A percentile compares a stretch with the other conserved stretches of the same genome.
phyloP scores from a whole-genome alignment of 2,329 filamentous ascomycete species.

The Myriangium duriaei region DNA sequence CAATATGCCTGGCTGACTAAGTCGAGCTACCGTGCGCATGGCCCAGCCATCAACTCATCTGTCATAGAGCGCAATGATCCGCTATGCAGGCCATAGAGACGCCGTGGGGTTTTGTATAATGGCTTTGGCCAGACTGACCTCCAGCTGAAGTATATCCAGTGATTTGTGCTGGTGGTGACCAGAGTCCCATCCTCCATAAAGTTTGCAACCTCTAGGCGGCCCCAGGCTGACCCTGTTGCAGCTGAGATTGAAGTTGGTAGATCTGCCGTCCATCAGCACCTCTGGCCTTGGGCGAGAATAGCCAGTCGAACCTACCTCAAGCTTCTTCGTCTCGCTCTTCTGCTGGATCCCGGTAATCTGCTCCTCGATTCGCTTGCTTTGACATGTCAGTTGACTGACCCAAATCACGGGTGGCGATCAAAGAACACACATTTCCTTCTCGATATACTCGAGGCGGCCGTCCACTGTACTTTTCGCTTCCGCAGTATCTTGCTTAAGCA shows the following conservation, averaged over 20 bases:
- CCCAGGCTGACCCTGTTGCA: conserved; percentile 20
- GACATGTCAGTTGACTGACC: background rate
- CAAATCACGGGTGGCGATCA: background rate
- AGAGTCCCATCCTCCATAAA: too few relatives aligned
- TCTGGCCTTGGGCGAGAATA: background rate
- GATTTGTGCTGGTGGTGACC: too few relatives aligned
- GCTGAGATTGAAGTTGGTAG: conserved; percentile 31
- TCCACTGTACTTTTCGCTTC: conserved; percentile 89
- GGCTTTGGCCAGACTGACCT: too few relatives aligned
- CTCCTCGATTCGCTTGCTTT: conserved; percentile 52
- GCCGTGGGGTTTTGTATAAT: too few relatives aligned
- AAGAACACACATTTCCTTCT: conserved; percentile 71
- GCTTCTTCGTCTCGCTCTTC: conserved; percentile 52
- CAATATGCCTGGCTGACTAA: too few relatives aligned
- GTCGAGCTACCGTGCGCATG: too few relatives aligned
- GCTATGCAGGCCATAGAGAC: too few relatives aligned
- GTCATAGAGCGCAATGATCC: too few relatives aligned
- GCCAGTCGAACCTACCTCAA: conserved; percentile 39
- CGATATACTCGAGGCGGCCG: conserved; percentile 80
- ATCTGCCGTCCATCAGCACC: conserved; percentile 23
- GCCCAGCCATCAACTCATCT: too few relatives aligned
- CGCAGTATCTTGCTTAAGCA: conserved; percentile 85
- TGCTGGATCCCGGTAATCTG: conserved; percentile 53
- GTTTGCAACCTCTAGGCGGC: conserved; percentile 5
- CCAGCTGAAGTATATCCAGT: too few relatives aligned